A percentile compares a stretch with the other conserved stretches of the same genome.
Evolutionary conservation across 768 basidiomycete genomes (phyloP).

Genomic region (Phallus indusiatus): DNA sequence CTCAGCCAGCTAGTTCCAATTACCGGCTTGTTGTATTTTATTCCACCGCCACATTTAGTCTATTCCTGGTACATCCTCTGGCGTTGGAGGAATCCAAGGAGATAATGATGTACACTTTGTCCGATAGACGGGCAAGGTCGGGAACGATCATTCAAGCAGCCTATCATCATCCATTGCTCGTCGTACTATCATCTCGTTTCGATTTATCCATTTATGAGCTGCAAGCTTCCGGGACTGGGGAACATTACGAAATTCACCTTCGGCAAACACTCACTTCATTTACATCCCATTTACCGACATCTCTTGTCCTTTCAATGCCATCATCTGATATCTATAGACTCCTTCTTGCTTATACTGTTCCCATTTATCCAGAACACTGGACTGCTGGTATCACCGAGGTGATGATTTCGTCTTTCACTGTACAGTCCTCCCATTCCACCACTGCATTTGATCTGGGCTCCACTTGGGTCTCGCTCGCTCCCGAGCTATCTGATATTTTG

Average conservation of each 20-base stretch:
- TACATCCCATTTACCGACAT: conserved; percentile 71
- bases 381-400: conserved; percentile 69
- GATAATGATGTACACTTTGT: conserved; percentile 39
- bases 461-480: conserved; percentile 37
- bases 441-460: conserved; percentile 63
- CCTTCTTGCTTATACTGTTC: conserved; percentile 62
- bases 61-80: conserved; percentile 46
- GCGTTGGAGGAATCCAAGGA: conserved; percentile 32
- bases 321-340: conserved; percentile 56
- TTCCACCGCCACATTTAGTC: conserved; percentile 57
- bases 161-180: conserved; percentile 71
- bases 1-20: conserved; percentile 35
- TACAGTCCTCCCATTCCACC: conserved; percentile 50
- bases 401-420: conserved; percentile 48
- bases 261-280: conserved; percentile 65
- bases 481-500: conserved; percentile 53
- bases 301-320: conserved; percentile 64
- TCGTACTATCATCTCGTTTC: conserved; percentile 60
- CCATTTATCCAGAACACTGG: conserved; percentile 78
- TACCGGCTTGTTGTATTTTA: conserved; percentile 50
- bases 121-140: conserved; percentile 25
- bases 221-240: conserved; percentile 26
- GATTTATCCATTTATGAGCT: conserved; percentile 66
- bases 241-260: conserved; percentile 25
- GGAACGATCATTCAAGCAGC: conserved; percentile 52